Percentiles rank a stretch among this genome's conserved stretches.
Conservation (phyloP, 306 rosid genomes). For the Calophaca sinica region DNA sequence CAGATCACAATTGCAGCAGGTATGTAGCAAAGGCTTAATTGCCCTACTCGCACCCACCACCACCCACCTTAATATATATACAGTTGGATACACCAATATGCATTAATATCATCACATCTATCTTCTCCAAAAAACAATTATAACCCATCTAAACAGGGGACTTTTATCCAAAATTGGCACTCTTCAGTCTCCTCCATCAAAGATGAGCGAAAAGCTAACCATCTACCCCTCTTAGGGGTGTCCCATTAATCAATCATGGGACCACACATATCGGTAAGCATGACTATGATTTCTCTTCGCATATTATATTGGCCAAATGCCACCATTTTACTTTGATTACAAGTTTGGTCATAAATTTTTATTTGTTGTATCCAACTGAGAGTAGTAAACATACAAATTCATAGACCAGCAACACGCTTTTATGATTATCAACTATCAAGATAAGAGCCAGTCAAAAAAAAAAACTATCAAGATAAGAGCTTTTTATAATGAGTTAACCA, state of each 20-base stretch:
- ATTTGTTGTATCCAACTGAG: conserved; percentile 25
- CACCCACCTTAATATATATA: conserved; percentile 57
- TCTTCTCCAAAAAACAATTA: conserved; percentile 62
- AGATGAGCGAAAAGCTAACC: conserved; percentile 46
- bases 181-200: conserved; percentile 47
- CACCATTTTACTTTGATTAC: conserved; percentile 38
- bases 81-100: conserved; percentile 70
- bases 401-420: conserved; percentile 4
- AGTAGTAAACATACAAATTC: conserved; percentile 34
- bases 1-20: conserved; percentile 44
- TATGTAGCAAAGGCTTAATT: conserved; percentile 62
- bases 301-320: conserved; percentile 15
- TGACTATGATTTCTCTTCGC: neutral
- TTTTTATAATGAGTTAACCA: conserved; percentile 15
- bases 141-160: conserved; percentile 49
- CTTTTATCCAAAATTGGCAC: conserved; percentile 51
- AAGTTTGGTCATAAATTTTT: conserved; percentile 36
- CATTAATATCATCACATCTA: conserved; percentile 70
- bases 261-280: conserved; percentile 51
- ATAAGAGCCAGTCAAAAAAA: too few relatives aligned
- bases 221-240: conserved; percentile 43
- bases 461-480: conserved; percentile 19
- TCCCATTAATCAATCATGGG: conserved; percentile 52
- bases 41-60: conserved; percentile 62
- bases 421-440: conserved; percentile 10